These are phyloP conservation scores for Monosporozyma aquatica DNA, from an alignment of 805 yeast species.

Conservation along the genomic window DNA sequence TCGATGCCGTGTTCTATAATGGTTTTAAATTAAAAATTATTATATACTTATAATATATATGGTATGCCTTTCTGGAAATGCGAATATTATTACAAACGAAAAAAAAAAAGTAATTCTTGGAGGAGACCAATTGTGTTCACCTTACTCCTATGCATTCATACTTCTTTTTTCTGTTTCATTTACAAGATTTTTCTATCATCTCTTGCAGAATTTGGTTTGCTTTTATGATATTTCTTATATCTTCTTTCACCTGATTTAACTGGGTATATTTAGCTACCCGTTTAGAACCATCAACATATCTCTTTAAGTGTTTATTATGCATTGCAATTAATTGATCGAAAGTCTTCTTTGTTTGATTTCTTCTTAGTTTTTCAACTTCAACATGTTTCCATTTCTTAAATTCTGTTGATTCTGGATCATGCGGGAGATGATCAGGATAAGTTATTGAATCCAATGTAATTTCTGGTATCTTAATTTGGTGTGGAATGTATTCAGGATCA, in stretches of 20 bases:
- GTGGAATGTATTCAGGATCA: constrained; percentile 11
- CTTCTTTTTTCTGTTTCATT: no score
- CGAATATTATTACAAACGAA: not conserved
- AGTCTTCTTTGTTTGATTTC: constrained; percentile 23
- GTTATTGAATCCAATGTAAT: constrained; percentile 17
- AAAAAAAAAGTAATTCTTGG: not conserved
- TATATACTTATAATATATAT: no score
- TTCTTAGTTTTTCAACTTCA: constrained; percentile 25
- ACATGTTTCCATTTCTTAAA: constrained; percentile 30
- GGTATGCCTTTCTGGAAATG: no score
- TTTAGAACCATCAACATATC: constrained; percentile 10
- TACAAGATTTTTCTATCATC: constrained; percentile 4
- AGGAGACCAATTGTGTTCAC: no score
- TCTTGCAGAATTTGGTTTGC: constrained; percentile 25
- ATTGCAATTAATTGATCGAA: constrained; percentile 18
- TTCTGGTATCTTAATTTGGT: constrained; percentile 19
- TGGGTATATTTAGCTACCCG: constrained; percentile 28
- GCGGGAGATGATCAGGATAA: constrained; percentile 15
- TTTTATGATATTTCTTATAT: constrained; percentile 18
- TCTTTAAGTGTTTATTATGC: not conserved
- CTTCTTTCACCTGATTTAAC: constrained; percentile 25
- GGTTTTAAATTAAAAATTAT: constrained; percentile 2
- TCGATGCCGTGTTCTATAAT: no score
- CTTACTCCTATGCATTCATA: no score
- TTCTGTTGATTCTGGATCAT: constrained; percentile 12